A percentile compares a stretch with the other conserved stretches of the same genome.
These are phyloP conservation scores for Arabidopsis hybrid DNA, from an alignment of 441 rosid genomes.

Conservation along the genomic window DNA sequence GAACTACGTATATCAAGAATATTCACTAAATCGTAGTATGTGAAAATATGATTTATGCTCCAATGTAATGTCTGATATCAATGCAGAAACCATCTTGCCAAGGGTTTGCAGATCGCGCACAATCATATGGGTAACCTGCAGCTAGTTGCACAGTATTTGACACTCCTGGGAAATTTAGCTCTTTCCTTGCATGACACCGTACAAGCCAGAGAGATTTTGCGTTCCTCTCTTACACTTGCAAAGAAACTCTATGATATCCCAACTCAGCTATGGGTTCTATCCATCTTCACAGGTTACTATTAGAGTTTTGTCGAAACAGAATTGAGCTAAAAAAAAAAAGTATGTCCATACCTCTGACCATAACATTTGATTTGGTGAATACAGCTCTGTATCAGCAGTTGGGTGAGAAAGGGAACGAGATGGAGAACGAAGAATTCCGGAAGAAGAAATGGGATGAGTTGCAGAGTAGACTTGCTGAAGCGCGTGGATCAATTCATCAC, in stretches of 20 bases:
- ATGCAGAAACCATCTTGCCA: conserved; percentile 88
- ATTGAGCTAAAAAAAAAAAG: neutral
- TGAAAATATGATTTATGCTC: conserved; percentile 26
- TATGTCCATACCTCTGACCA: conserved; percentile 19
- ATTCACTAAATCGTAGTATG: conserved; percentile 11
- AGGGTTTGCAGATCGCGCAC: conserved; percentile 94
- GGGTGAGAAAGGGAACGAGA: conserved; percentile 83
- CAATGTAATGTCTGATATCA: conserved; percentile 30
- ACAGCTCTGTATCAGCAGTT: conserved; percentile 73
- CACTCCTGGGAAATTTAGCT: conserved; percentile 90
- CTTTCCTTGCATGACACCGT: conserved; percentile 88
- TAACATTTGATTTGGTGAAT: conserved; percentile 11
- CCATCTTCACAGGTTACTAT: conserved; percentile 74
- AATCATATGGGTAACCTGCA: conserved; percentile 94
- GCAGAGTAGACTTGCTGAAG: conserved; percentile 84
- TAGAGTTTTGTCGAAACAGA: neutral
- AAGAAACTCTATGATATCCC: conserved; percentile 91
- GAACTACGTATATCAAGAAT: neutral
- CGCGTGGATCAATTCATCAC: conserved; percentile 85
- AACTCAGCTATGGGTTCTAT: conserved; percentile 94
- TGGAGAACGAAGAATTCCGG: conserved; percentile 89
- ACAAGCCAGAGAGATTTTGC: conserved; percentile 93
- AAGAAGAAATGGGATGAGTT: conserved; percentile 76
- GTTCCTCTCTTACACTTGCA: conserved; percentile 88
- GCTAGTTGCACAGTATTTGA: conserved; percentile 91